A percentile compares a stretch with the other conserved stretches of the same genome.
Evolutionary conservation across 2,329 filamentous ascomycete genomes (phyloP).

Genomic region (Xylaria sp.): DNA sequence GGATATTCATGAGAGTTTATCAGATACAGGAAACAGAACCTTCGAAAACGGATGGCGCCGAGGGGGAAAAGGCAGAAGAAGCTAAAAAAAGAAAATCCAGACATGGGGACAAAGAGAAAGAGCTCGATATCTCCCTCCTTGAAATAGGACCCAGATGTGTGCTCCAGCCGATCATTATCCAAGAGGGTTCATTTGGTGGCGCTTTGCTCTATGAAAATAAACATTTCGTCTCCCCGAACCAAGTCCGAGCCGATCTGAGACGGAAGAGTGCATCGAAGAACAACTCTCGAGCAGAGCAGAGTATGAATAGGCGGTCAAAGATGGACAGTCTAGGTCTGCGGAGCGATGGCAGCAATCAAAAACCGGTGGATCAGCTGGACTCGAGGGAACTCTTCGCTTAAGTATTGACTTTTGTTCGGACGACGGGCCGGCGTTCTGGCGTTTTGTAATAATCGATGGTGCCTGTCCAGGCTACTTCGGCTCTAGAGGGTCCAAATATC

Average conservation of each 20-base stretch:
- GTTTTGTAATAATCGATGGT: slow-evolving; percentile 36
- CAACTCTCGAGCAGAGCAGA: slow-evolving; percentile 78
- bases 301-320: slow-evolving; percentile 77
- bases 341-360: slow-evolving; percentile 71
- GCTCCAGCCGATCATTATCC: slow-evolving; percentile 88
- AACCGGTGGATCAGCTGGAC: slow-evolving; percentile 77
- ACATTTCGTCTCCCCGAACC: slow-evolving; percentile 96
- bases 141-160: slow-evolving; percentile 90
- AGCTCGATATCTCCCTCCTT: slow-evolving; percentile 83
- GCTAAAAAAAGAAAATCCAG: slow-evolving; percentile 53
- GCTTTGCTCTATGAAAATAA: slow-evolving; percentile 99
- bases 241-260: slow-evolving; percentile 85
- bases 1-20: slow-evolving; percentile 96
- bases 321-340: slow-evolving; percentile 80
- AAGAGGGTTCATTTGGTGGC: slow-evolving; percentile 91
- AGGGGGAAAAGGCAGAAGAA: slow-evolving; percentile 69
- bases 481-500: not conserved
- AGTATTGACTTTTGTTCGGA: slow-evolving; percentile 40
- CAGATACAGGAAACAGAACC: slow-evolving; percentile 67
- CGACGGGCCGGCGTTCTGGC: slow-evolving; percentile 43
- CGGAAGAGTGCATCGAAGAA: slow-evolving; percentile 81
- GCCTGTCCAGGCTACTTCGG: slow-evolving; percentile 7
- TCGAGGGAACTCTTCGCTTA: slow-evolving; percentile 80
- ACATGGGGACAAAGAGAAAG: slow-evolving; percentile 58
- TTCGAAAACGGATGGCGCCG: slow-evolving; percentile 57